Conservation (phyloP, 805 yeast species). For the Priceomyces carsonii region DNA sequence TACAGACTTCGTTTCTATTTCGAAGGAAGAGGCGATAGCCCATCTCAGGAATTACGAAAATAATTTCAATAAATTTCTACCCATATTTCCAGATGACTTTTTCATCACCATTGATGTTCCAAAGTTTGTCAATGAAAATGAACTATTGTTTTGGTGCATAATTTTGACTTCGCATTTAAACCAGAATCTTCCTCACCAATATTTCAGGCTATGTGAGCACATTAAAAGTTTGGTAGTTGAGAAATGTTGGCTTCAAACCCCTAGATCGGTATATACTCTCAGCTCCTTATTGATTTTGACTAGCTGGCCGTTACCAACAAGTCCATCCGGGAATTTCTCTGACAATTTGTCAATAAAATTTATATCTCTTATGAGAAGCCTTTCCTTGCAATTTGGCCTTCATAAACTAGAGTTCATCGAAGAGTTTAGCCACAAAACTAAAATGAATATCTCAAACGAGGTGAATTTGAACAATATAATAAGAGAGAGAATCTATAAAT, state of each 20-base stretch:
- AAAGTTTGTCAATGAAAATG: constrained; percentile 26
- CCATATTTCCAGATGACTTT: constrained; percentile 30
- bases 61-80: constrained; percentile 31
- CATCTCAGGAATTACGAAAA: constrained; percentile 23
- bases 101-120: constrained; percentile 13
- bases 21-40: constrained; percentile 13
- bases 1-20: constrained; percentile 10
- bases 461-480: constrained; percentile 33
- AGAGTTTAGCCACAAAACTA: constrained; percentile 41
- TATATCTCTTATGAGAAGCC: constrained; percentile 37
- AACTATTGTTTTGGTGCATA: constrained; percentile 43
- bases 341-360: constrained; percentile 38
- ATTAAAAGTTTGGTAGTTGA: constrained; percentile 40
- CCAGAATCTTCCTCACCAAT: constrained; percentile 17
- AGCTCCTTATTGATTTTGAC: constrained; percentile 42
- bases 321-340: constrained; percentile 19
- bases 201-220: constrained; percentile 28
- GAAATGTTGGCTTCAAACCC: constrained; percentile 46
- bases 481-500: constrained; percentile 44
- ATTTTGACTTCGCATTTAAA: constrained; percentile 34
- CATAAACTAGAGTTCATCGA: constrained; percentile 41
- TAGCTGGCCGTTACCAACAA: constrained; percentile 45
- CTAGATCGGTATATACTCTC: constrained; percentile 41
- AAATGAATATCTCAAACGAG: constrained; percentile 23
- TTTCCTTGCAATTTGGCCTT: constrained; percentile 43